These are phyloP conservation scores for Pyrus communis DNA, from an alignment of 306 rosid genomes.

Conservation along the genomic window DNA sequence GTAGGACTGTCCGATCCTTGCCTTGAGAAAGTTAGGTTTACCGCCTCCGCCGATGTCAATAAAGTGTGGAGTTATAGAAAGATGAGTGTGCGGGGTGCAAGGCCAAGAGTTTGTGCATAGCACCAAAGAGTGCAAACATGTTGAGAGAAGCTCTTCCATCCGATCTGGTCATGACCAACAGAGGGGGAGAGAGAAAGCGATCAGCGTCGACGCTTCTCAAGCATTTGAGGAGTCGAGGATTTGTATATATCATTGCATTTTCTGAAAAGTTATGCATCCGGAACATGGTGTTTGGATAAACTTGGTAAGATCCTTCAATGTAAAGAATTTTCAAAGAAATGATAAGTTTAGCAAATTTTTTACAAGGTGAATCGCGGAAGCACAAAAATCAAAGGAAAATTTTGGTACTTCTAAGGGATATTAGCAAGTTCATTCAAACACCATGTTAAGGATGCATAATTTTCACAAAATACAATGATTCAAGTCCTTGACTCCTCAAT, in stretches of 20 bases:
- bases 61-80: no score
- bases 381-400: background rate
- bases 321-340: background rate
- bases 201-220: background rate
- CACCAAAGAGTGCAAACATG: no score
- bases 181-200: no score
- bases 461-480: background rate
- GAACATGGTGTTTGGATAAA: background rate
- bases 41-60: no score
- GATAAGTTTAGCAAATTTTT: background rate
- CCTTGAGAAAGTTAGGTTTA: no score
- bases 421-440: background rate
- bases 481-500: background rate
- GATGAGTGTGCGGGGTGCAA: no score
- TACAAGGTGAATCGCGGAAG: conserved; percentile 28
- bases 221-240: no score
- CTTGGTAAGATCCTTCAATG: background rate
- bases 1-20: no score
- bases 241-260: background rate
- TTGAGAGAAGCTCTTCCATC: no score
- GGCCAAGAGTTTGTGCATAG: no score
- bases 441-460: background rate
- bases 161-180: no score
- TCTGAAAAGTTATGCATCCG: background rate
- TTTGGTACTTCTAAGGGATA: background rate